These are phyloP conservation scores for Phytophthora aleatoria DNA, from an alignment of 352 stramenopile genomes.

Conservation along the genomic window DNA sequence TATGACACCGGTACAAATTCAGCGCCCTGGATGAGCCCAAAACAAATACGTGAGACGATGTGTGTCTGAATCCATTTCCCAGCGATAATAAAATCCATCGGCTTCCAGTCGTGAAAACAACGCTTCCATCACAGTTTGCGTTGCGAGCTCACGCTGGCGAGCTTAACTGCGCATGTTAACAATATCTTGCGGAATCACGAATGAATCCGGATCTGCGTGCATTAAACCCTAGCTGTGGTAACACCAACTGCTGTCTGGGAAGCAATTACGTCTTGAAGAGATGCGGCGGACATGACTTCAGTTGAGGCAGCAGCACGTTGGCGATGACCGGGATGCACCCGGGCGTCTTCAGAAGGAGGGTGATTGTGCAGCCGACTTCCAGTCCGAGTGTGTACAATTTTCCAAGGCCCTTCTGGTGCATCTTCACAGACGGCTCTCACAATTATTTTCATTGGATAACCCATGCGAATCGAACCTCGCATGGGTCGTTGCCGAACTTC, in stretches of 20 bases:
- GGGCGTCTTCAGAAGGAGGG: slow-evolving; percentile 2
- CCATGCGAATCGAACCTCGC: slow-evolving; percentile 16
- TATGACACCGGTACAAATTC: neutral
- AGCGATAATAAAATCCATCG: neutral
- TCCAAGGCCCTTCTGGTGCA: slow-evolving; percentile 5
- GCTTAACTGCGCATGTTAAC: neutral
- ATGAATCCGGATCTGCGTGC: slow-evolving; percentile 5
- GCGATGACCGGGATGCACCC: slow-evolving; percentile 8
- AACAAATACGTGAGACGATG: neutral
- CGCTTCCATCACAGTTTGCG: neutral
- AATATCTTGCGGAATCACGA: slow-evolving; percentile 14
- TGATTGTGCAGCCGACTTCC: slow-evolving; percentile 22
- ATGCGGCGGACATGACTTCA: neutral
- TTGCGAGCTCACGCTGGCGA: neutral
- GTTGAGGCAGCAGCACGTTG: slow-evolving; percentile 10
- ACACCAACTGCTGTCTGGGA: slow-evolving; percentile 6
- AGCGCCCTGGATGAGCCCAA: neutral
- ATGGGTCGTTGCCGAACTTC: slow-evolving; percentile 5
- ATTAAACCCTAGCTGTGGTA: neutral
- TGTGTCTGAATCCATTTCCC: too few species aligned
- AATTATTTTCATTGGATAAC: slow-evolving; percentile 16
- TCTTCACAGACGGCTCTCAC: neutral
- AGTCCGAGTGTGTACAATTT: slow-evolving; percentile 21
- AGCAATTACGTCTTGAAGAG: slow-evolving; percentile 3
- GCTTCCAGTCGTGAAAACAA: neutral